phyloP scores from a whole-genome alignment of 1,284 basidiomycete species.

The Cystobasidiaceae sp. region DNA sequence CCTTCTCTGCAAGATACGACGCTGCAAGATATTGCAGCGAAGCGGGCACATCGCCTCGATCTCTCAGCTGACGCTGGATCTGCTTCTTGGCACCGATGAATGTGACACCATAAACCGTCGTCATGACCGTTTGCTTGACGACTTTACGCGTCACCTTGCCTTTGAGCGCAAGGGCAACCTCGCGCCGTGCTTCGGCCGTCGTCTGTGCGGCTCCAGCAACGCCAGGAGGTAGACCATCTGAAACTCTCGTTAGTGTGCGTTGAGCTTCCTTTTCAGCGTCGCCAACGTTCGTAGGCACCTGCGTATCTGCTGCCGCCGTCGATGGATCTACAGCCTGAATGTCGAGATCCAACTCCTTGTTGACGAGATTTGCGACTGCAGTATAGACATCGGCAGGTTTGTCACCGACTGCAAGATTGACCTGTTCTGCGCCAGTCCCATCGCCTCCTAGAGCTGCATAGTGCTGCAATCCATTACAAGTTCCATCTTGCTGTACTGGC shows the following conservation, averaged over 20 bases:
- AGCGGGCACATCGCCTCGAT: conserved; percentile 65
- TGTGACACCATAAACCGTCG: conserved; percentile 97
- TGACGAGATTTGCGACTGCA: conserved; percentile 79
- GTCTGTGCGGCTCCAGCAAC: no score
- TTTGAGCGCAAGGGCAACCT: conserved; percentile 60
- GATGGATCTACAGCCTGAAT: conserved; percentile 51
- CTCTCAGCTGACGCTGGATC: conserved; percentile 81
- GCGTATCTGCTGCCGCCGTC: conserved; percentile 46
- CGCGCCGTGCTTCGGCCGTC: conserved; percentile 47
- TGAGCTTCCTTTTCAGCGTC: conserved; percentile 39
- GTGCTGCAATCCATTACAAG: conserved; percentile 97
- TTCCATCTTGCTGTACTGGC: conserved; percentile 96
- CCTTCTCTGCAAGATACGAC: conserved; percentile 73
- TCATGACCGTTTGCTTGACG: conserved; percentile 99
- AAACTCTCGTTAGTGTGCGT: no score
- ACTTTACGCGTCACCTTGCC: conserved; percentile 89
- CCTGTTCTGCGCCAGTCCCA: conserved; percentile 77
- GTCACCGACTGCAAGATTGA: conserved; percentile 82
- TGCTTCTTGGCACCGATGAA: conserved; percentile 92
- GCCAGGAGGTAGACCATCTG: no score
- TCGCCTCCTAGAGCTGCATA: conserved; percentile 98
- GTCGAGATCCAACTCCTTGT: conserved; percentile 47
- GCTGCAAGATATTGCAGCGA: conserved; percentile 72
- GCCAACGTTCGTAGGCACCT: not conserved
- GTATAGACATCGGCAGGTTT: conserved; percentile 94